These are phyloP conservation scores for Candida broadrunensis DNA, from an alignment of 805 yeast genomes.

Conservation along the genomic window DNA sequence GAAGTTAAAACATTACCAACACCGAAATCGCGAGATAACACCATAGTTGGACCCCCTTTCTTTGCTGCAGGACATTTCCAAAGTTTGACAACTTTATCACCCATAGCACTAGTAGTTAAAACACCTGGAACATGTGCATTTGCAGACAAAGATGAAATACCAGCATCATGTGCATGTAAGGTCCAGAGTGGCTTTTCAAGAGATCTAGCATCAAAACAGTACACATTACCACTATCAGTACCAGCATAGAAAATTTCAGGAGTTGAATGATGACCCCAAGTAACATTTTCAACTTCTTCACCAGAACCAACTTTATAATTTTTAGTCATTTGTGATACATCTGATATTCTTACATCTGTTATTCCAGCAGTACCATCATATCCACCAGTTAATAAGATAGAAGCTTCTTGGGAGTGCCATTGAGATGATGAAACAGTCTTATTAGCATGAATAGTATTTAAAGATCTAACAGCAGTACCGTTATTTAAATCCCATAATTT, in stretches of 20 bases:
- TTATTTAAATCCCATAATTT: constrained; percentile 90
- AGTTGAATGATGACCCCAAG: constrained; percentile 57
- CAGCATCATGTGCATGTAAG: constrained; percentile 94
- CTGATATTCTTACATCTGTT: constrained; percentile 79
- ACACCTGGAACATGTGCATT: constrained; percentile 67
- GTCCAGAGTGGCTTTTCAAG: constrained; percentile 83
- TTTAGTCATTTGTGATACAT: constrained; percentile 57
- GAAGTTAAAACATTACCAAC: constrained; percentile 87
- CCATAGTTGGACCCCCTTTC: constrained; percentile 71
- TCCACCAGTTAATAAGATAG: constrained; percentile 83
- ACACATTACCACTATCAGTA: constrained; percentile 86
- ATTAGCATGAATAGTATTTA: constrained; percentile 66
- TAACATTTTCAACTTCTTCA: constrained; percentile 82
- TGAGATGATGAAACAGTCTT: constrained; percentile 82
- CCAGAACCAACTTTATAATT: constrained; percentile 59
- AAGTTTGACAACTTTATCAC: constrained; percentile 79
- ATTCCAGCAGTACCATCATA: constrained; percentile 82
- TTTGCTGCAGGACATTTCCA: constrained; percentile 64
- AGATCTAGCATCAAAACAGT: constrained; percentile 81
- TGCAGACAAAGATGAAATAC: constrained; percentile 76
- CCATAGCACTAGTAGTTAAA: constrained; percentile 86
- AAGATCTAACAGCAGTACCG: constrained; percentile 74
- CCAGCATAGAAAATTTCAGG: constrained; percentile 71
- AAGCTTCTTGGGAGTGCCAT: constrained; percentile 73
- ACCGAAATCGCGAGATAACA: constrained; percentile 86